These are phyloP conservation scores for Zhuliangozyma parablackwelliae DNA, from an alignment of 1,139 yeast genomes.

Conservation along the genomic window DNA sequence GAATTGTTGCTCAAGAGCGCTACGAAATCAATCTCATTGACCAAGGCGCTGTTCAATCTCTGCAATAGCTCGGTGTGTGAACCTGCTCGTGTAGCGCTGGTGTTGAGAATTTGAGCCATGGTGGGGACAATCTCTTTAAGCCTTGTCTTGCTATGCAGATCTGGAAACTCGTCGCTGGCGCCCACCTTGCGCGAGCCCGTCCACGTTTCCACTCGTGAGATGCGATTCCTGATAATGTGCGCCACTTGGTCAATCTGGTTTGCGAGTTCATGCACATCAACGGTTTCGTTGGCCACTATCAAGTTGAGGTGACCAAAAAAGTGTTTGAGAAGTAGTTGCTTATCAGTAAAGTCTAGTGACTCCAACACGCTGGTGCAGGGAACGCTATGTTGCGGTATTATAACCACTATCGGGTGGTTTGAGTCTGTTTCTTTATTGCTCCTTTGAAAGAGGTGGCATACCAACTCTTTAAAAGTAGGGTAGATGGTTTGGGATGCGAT, in stretches of 20 bases:
- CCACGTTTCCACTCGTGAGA: conserved; percentile 53
- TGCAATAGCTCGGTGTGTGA: conserved; percentile 20
- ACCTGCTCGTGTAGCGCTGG: conserved; percentile 21
- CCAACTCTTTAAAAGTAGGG: neutral
- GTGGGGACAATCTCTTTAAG: conserved; percentile 19
- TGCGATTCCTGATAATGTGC: conserved; percentile 30
- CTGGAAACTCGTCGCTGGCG: conserved; percentile 8
- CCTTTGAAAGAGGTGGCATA: conserved; percentile 23
- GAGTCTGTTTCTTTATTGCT: conserved; percentile 35
- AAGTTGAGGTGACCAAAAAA: conserved; percentile 43
- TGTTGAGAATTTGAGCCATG: conserved; percentile 28
- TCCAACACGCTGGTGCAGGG: conserved; percentile 14
- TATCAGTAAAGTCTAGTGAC: conserved; percentile 21
- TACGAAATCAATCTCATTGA: conserved; percentile 38
- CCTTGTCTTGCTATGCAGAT: too few relatives aligned
- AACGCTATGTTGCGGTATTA: conserved; percentile 7
- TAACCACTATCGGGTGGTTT: conserved; percentile 30
- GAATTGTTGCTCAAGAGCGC: conserved; percentile 23
- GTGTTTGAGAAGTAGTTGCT: conserved; percentile 29
- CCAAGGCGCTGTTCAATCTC: conserved; percentile 23
- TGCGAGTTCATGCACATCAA: conserved; percentile 20
- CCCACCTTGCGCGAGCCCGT: conserved; percentile 41
- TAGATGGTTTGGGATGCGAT: conserved; percentile 13
- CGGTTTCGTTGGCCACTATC: conserved; percentile 21
- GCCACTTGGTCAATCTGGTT: conserved; percentile 24